Evolutionary conservation across 1,139 yeast genomes (phyloP), one percentile per base, ranked within the genome.

Genomic region (Pneumocystis sp.): DNA sequence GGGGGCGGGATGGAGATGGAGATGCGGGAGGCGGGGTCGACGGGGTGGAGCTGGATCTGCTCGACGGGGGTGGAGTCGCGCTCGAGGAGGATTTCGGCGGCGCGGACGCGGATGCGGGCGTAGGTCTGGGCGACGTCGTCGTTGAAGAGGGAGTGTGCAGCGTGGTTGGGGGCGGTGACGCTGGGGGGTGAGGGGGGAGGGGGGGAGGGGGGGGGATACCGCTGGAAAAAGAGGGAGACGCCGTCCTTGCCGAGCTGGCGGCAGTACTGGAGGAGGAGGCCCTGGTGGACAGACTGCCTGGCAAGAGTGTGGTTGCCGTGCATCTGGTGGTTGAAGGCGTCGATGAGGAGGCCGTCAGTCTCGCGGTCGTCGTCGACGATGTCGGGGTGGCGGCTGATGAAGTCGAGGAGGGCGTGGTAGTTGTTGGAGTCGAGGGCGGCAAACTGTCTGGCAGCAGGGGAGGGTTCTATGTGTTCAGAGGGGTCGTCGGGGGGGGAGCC

Each of bases 301-400:
- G 91, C 83, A 17, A 75, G 73, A 4, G 70, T 67, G 0, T 82
- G 73, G 64, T 89, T 80, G 21, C 84, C 86, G 10, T 81, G 83
- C 68, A 91, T 80, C 74, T 90, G 90, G 65, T 81, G 79, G 71
- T 93, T 96, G 74, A 93, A 95, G 0, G 97, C 96, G 35, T 86
- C 85, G 96, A 93, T 91, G 73, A 91, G 79, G 67, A 95, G 82
- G 0, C 96, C 91, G 75, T 95, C 98, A 73, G 91, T 90, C 73
- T 93, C 97, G 67, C 84, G 85, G 70, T 87, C 91, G 2, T 84
- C 83, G 2, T 63, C 61, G 66, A 91, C 83, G 67, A 95, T 87
- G 66, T 81, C 79, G 42, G 89, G 83, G 74, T 90, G 88, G 66
- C 76, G 72, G 69, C 81, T 76, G 70, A 87, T 77, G 73, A 78